These are phyloP conservation scores for Eucalyptus pauciflora DNA, from an alignment of 345 rosid species.

Conservation along the genomic window DNA sequence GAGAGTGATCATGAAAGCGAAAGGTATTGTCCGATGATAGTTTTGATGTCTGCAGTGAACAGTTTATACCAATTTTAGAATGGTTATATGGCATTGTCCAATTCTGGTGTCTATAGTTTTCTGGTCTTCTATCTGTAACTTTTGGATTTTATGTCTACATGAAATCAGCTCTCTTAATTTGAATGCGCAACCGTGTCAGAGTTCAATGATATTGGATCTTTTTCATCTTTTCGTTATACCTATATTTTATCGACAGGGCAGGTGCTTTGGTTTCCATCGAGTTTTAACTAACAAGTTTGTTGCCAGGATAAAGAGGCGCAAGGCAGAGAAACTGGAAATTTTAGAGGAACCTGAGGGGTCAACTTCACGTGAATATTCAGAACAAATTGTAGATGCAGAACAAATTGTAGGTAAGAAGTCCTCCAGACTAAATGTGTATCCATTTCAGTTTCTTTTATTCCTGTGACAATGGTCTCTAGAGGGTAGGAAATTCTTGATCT, in stretches of 20 bases:
- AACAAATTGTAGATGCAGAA: conserved; percentile 14
- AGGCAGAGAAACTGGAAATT: conserved; percentile 27
- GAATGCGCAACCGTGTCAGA: not conserved
- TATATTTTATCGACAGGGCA: not conserved
- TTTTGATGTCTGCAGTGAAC: not conserved
- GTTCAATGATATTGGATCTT: not conserved
- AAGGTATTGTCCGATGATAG: conserved; percentile 6
- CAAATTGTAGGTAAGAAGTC: conserved; percentile 16
- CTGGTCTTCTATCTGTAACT: not conserved
- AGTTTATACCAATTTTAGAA: not conserved
- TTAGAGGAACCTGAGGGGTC: conserved; percentile 16
- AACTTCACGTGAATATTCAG: conserved; percentile 9
- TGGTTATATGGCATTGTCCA: not conserved
- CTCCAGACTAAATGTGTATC: not conserved
- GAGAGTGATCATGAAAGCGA: conserved; percentile 10
- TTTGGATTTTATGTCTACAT: not conserved
- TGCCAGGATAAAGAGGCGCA: conserved; percentile 48
- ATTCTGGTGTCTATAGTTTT: not conserved
- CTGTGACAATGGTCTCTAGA: not conserved
- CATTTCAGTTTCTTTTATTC: not conserved
- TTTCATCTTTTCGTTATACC: not conserved
- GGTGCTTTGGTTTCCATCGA: not conserved
- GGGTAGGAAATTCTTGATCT: not conserved
- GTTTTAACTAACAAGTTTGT: not conserved
- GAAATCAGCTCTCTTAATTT: not conserved